Base-by-base conservation (phyloP, 768 basidiomycete species). In the Auricularia cornea region DNA sequence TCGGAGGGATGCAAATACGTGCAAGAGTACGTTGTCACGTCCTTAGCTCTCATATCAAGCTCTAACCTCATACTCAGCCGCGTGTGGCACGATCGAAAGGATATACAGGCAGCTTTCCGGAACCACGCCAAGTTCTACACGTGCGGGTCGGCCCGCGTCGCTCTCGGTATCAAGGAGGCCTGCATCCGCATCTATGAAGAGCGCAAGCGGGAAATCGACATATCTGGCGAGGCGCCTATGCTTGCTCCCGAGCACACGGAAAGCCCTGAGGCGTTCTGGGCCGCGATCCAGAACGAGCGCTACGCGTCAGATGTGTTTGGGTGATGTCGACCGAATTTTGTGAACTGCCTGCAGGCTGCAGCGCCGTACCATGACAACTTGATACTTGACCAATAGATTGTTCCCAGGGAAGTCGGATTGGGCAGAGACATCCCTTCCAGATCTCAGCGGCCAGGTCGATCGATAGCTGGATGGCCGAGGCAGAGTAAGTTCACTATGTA, bases 241-340 rank as follows among this genome's bases (percentile, higher is more conserved):
- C 70, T 75, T 51, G 77, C 77, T 0, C 44, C 44, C 44, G 6
- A 48, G 10, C 35, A 10, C 6, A 5, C 6, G 11, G 20, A 48
- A 18, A 69, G 71, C 12, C 68, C 66, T 3, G 71, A 75, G 59
- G 51, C 11, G 30, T 63, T 70, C 57, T 77, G 78, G 62, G 70
- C 75, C 62, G 66, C 66, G 38, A 71, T 79, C 23, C 73, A 72
- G 33, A 72, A 74, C 23, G 77, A 75, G 4, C 70, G 80, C 20
- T 80, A 77, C 65, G 78, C 78, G 2, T 78, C 78, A 2, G 80
- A 81, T 66, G 75, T 81, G 26, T 82, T 80, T 63, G 79, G 79
- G 30, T 81, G n/a, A n/a, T n/a, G n/a, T n/a, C n/a, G n/a, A n/a
- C n/a, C n/a, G n/a, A n/a, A n/a, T n/a, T n/a, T n/a, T n/a, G n/a